Evolutionary conservation across 169 alveolate genomes (phyloP).

Genomic region (Amoebophrya sp.): DNA sequence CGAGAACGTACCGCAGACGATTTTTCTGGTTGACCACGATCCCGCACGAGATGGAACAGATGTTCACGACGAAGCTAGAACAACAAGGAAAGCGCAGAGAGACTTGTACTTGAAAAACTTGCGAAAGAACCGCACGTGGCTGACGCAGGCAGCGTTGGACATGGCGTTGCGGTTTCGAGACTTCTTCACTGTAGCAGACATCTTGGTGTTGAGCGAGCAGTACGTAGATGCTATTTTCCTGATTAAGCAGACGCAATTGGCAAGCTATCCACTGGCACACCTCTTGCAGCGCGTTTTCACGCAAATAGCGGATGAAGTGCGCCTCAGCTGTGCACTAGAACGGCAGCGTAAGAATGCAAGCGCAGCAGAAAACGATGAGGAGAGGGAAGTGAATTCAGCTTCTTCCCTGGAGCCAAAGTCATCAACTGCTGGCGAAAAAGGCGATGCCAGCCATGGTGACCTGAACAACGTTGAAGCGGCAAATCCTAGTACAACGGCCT

Average conservation of each 20-base stretch:
- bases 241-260: background rate
- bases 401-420: too few relatives aligned
- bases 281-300: background rate
- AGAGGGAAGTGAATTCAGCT: too few relatives aligned
- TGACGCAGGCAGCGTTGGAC: constrained; percentile 15
- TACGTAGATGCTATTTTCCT: background rate
- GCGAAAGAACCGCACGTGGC: background rate
- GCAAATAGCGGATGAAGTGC: too few relatives aligned
- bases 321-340: too few relatives aligned
- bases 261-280: background rate
- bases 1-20: background rate
- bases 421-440: too few relatives aligned
- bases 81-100: too few relatives aligned
- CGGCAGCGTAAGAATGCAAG: too few relatives aligned
- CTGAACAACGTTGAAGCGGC: too few relatives aligned
- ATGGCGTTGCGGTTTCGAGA: constrained; percentile 24
- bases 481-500: too few relatives aligned
- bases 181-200: background rate
- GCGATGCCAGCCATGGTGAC: too few relatives aligned
- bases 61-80: too few relatives aligned
- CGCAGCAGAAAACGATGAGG: too few relatives aligned
- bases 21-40: background rate
- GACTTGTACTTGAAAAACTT: background rate
- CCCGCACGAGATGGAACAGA: background rate
- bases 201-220: background rate